phyloP scores from a whole-genome alignment of 2,329 filamentous ascomycete genomes.

The Xylariaceae sp. region DNA sequence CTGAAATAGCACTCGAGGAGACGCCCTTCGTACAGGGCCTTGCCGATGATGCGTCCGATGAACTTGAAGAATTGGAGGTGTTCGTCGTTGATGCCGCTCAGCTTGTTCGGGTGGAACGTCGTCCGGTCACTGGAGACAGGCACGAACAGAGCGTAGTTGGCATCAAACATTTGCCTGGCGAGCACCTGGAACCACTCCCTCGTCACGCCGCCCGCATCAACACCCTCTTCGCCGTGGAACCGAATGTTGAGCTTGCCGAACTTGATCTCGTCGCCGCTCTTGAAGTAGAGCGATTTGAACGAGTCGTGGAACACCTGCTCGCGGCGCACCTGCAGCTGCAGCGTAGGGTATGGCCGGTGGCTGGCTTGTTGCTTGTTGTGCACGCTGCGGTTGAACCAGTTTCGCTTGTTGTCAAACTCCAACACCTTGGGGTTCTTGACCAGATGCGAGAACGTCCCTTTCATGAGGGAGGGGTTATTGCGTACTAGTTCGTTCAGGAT shows the following conservation, averaged over 20 bases:
- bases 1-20: constrained; percentile 98
- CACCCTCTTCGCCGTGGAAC: constrained; percentile 95
- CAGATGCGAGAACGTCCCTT: constrained; percentile 88
- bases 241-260: constrained; percentile 97
- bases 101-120: constrained; percentile 95
- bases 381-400: constrained; percentile 93
- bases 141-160: constrained; percentile 93
- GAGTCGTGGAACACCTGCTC: constrained; percentile 98
- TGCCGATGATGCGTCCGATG: constrained; percentile 96
- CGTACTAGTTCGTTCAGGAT: constrained; percentile 97
- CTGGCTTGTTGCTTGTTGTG: constrained; percentile 65
- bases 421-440: constrained; percentile 99
- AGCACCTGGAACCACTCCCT: constrained; percentile 99
- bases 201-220: constrained; percentile 94
- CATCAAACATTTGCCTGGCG: constrained; percentile 96
- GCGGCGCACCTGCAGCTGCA: constrained; percentile 85
- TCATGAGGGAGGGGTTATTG: constrained; percentile 97
- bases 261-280: constrained; percentile 94
- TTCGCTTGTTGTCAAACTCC: constrained; percentile 99
- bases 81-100: constrained; percentile 90
- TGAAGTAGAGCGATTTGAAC: constrained; percentile 97
- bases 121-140: constrained; percentile 96
- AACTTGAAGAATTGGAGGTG: constrained; percentile 99
- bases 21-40: constrained; percentile 92
- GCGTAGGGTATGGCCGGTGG: constrained; percentile 57